Conservation (phyloP, 805 yeast genomes). For the Cyberlindnera subsufficiens region DNA sequence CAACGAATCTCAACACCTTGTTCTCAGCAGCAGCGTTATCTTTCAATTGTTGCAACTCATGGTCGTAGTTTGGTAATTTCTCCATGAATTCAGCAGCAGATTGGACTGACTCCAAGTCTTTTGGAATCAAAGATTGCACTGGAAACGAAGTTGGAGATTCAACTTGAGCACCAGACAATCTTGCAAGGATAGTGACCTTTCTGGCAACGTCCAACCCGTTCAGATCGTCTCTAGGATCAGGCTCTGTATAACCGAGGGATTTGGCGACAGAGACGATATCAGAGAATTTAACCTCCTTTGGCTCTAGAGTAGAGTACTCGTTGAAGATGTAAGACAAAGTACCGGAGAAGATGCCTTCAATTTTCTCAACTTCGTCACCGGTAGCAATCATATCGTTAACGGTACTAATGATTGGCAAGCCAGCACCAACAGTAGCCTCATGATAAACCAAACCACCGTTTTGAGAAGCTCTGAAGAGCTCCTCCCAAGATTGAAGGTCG, state of each 20-base stretch:
- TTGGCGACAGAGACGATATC: slow-evolving; percentile 88
- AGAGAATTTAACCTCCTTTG: slow-evolving; percentile 68
- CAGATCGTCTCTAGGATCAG: slow-evolving; percentile 98
- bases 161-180: slow-evolving; percentile 82
- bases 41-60: slow-evolving; percentile 69
- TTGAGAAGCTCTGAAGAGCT: slow-evolving; percentile 53
- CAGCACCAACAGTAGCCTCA: slow-evolving; percentile 99
- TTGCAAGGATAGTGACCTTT: slow-evolving; percentile 92
- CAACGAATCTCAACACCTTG: slow-evolving; percentile 91
- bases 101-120: slow-evolving; percentile 65
- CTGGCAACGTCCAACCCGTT: slow-evolving; percentile 98
- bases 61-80: slow-evolving; percentile 79
- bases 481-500: slow-evolving; percentile 67
- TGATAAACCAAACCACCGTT: slow-evolving; percentile 77
- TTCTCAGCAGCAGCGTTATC: slow-evolving; percentile 74
- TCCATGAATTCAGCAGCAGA: slow-evolving; percentile 75
- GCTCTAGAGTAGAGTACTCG: slow-evolving; percentile 70
- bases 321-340: slow-evolving; percentile 93
- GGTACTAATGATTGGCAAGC: slow-evolving; percentile 88
- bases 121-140: slow-evolving; percentile 89
- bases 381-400: slow-evolving; percentile 84
- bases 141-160: slow-evolving; percentile 90
- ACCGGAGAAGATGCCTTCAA: slow-evolving; percentile 97
- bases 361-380: slow-evolving; percentile 86
- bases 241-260: slow-evolving; percentile 92